A percentile compares a stretch with the other conserved stretches of the same genome.
Conservation (phyloP, 768 basidiomycete species). For the Roridomyces roridus region DNA sequence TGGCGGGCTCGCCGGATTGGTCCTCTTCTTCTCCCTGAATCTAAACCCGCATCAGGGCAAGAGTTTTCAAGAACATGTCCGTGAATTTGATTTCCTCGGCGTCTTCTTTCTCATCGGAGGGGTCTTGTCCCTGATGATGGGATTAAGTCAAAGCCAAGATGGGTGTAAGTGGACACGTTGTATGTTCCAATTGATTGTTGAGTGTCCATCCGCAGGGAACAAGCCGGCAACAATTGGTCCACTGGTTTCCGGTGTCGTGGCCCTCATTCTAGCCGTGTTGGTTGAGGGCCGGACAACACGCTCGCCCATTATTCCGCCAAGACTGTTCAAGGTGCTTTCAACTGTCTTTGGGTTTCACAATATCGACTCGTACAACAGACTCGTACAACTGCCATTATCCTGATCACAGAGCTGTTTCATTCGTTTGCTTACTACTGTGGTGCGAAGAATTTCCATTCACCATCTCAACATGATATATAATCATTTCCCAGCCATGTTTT, state of each 20-base stretch:
- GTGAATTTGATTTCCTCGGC: constrained; percentile 76
- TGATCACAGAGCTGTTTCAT: constrained; percentile 67
- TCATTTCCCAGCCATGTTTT: constrained; percentile 58
- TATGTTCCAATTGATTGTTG: background rate
- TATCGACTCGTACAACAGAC: constrained; percentile 47
- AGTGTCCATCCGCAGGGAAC: constrained; percentile 51
- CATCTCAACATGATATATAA: background rate
- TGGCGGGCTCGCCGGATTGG: constrained; percentile 64
- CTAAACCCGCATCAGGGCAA: constrained; percentile 74
- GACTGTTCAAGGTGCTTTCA: constrained; percentile 66
- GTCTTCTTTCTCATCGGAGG: constrained; percentile 67
- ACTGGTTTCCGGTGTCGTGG: constrained; percentile 57
- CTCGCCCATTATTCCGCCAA: constrained; percentile 76
- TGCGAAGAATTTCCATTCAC: constrained; percentile 13
- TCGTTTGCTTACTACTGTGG: constrained; percentile 67
- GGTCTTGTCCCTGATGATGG: constrained; percentile 69
- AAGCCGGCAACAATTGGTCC: constrained; percentile 65
- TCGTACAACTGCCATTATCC: constrained; percentile 71
- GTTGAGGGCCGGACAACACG: constrained; percentile 68
- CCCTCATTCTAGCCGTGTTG: constrained; percentile 56
- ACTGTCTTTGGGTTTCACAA: background rate
- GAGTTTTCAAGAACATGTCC: constrained; percentile 58
- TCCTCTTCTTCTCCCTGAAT: constrained; percentile 78
- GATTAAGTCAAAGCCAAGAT: constrained; percentile 72
- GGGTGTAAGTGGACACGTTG: constrained; percentile 52